Conservation (phyloP, 768 basidiomycete species). For the Paxillus involutus region DNA sequence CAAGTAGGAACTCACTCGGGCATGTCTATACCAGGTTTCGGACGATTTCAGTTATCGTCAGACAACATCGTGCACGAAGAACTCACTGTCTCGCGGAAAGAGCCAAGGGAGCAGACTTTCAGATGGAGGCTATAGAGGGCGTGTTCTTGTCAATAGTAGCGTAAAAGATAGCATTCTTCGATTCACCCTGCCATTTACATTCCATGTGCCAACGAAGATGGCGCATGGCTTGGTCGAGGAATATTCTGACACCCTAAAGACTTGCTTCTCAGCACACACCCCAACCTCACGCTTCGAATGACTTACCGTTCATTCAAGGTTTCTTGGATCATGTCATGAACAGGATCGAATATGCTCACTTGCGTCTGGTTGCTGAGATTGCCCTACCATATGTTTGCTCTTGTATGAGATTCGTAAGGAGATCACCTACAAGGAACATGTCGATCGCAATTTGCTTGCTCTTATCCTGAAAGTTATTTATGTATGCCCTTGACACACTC, state of each 20-base stretch:
- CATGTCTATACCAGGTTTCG: conserved; percentile 11
- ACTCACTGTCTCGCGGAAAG: conserved; percentile 78
- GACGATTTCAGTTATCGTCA: background rate
- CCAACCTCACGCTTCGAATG: background rate
- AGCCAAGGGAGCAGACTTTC: conserved; percentile 90
- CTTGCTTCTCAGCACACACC: conserved; percentile 1
- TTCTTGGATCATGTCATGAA: conserved; percentile 82
- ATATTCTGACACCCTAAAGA: conserved; percentile 72
- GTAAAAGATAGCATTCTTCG: background rate
- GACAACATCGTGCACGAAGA: background rate
- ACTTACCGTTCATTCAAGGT: conserved; percentile 68
- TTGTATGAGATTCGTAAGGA: background rate
- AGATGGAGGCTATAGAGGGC: conserved; percentile 54
- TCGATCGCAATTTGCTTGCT: conserved; percentile 94
- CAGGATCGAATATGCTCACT: conserved; percentile 91
- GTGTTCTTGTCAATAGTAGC: conserved; percentile 8
- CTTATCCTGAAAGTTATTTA: conserved; percentile 97
- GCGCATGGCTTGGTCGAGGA: conserved; percentile 70
- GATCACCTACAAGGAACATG: conserved; percentile 76
- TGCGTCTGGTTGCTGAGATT: conserved; percentile 86
- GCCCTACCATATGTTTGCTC: conserved; percentile 55
- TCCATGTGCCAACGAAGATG: conserved; percentile 93
- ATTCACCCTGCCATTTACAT: conserved; percentile 85
- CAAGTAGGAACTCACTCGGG: conserved; percentile 14
- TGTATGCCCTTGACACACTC: conserved; percentile 92